Evolutionary conservation across 2,329 filamentous ascomycete genomes (phyloP).

Genomic region (Cladophialophora carrionii): DNA sequence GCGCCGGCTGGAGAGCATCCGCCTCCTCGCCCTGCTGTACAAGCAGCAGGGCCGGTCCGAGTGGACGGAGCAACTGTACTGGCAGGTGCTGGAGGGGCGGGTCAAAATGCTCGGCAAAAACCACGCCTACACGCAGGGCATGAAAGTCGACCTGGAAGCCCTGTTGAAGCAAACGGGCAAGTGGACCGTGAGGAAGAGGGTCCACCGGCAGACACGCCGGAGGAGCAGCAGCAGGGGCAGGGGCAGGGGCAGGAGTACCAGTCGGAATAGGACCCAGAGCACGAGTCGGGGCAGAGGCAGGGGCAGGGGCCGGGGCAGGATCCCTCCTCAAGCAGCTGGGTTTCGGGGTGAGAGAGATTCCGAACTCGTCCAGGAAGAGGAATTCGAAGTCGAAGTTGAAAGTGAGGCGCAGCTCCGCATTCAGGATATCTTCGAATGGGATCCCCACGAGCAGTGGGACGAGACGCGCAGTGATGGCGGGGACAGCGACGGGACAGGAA

Average conservation of each 20-base stretch:
- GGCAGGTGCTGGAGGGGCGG: conserved; percentile 34
- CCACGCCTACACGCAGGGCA: conserved; percentile 31
- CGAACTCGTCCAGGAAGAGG: not conserved
- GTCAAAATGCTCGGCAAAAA: conserved; percentile 35
- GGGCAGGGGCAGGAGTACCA: not conserved
- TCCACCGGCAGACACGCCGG: conserved; percentile 1
- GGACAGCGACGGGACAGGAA: conserved; percentile 22
- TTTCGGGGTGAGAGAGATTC: not conserved
- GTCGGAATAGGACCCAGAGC: too few species aligned
- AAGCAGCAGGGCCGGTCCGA: conserved; percentile 18
- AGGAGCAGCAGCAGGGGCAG: not conserved
- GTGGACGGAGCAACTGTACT: conserved; percentile 29
- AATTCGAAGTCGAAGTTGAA: conserved; percentile 9
- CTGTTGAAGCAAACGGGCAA: conserved; percentile 29
- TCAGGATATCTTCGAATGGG: conserved; percentile 34
- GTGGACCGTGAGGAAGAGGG: conserved; percentile 20
- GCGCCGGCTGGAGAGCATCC: conserved; percentile 30
- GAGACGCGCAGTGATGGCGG: conserved; percentile 15
- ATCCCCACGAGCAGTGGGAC: conserved; percentile 27
- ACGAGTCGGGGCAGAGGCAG: too few species aligned
- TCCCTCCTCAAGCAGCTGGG: too few species aligned
- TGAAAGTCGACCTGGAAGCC: conserved; percentile 26
- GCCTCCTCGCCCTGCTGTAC: conserved; percentile 27
- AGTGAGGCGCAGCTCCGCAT: conserved; percentile 25
- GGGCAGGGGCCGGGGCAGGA: not conserved